These are phyloP conservation scores for Auriculariales sp. DNA, from an alignment of 768 basidiomycete genomes.

Conservation along the genomic window DNA sequence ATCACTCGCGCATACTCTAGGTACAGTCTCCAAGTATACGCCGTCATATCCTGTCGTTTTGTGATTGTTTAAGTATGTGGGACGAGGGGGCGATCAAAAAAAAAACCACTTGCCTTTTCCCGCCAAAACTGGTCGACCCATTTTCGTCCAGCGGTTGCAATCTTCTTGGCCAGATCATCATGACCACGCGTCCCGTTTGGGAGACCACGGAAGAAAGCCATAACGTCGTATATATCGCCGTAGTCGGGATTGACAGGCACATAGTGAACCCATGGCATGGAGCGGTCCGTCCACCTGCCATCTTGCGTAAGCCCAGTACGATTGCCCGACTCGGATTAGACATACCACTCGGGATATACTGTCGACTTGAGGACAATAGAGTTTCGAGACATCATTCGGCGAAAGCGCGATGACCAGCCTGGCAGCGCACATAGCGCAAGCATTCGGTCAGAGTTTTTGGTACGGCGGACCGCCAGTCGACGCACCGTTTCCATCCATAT, in stretches of 20 bases:
- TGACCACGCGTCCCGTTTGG: slow-evolving; percentile 32
- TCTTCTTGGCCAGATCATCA: slow-evolving; percentile 40
- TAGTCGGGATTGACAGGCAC: slow-evolving; percentile 51
- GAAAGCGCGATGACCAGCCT: slow-evolving; percentile 60
- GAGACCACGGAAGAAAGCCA: slow-evolving; percentile 60
- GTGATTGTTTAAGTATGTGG: slow-evolving; percentile 32
- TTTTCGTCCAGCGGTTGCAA: slow-evolving; percentile 38
- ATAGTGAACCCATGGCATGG: slow-evolving; percentile 62
- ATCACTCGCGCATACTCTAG: slow-evolving; percentile 41
- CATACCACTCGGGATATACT: slow-evolving; percentile 67
- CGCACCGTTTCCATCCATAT: slow-evolving; percentile 18
- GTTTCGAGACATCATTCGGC: slow-evolving; percentile 45
- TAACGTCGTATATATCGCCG: slow-evolving; percentile 52
- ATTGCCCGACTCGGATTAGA: too few species aligned
- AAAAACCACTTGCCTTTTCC: slow-evolving; percentile 28
- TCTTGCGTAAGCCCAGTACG: too few species aligned
- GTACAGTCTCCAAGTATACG: slow-evolving; percentile 23
- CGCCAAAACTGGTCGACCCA: slow-evolving; percentile 51
- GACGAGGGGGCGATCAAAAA: slow-evolving; percentile 38
- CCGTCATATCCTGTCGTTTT: background rate
- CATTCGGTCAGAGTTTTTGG: too few species aligned
- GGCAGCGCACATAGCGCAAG: too few species aligned
- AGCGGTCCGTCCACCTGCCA: slow-evolving; percentile 38
- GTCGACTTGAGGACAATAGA: slow-evolving; percentile 55
- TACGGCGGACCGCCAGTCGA: background rate